phyloP scores from a whole-genome alignment of 2,329 filamentous ascomycete genomes.

The Fusarium cyanostomum region DNA sequence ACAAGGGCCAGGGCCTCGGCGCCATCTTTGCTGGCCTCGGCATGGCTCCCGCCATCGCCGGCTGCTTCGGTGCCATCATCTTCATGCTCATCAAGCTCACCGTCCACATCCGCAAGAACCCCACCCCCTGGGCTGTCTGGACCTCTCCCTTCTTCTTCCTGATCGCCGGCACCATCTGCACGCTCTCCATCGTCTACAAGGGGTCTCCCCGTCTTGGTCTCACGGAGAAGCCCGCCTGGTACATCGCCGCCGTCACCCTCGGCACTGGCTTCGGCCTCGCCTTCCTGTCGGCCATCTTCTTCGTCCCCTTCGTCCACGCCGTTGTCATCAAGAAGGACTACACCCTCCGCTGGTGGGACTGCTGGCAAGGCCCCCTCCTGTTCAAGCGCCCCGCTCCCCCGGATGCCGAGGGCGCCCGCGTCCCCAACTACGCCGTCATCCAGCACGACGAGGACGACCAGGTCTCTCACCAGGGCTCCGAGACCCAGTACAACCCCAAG shows the following conservation, averaged over 20 bases:
- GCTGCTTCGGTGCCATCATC: constrained; percentile 71
- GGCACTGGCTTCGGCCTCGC: constrained; percentile 69
- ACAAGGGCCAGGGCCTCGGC: constrained; percentile 72
- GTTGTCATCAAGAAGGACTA: constrained; percentile 75
- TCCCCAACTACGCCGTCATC: constrained; percentile 81
- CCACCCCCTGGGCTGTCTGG: constrained; percentile 76
- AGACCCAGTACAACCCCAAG: constrained; percentile 25
- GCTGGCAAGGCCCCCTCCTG: constrained; percentile 70
- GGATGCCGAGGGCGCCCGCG: constrained; percentile 62
- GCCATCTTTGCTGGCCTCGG: constrained; percentile 76
- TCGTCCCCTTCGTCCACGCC: constrained; percentile 74
- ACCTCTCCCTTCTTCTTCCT: constrained; percentile 81
- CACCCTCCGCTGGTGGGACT: constrained; percentile 69
- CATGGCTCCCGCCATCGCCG: constrained; percentile 76
- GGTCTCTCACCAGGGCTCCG: constrained; percentile 15
- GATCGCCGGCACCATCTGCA: constrained; percentile 77
- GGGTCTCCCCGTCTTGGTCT: constrained; percentile 65
- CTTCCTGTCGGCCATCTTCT: constrained; percentile 72
- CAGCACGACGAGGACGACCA: constrained; percentile 67
- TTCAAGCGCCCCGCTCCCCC: constrained; percentile 66
- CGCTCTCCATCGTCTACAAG: constrained; percentile 83
- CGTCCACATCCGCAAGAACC: constrained; percentile 78
- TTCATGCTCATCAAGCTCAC: constrained; percentile 71
- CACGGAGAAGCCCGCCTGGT: constrained; percentile 67
- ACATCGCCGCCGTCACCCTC: constrained; percentile 72